Evolutionary conservation across 345 rosid genomes (phyloP), one percentile per base, ranked within the genome.

Genomic region (Firmiana major): DNA sequence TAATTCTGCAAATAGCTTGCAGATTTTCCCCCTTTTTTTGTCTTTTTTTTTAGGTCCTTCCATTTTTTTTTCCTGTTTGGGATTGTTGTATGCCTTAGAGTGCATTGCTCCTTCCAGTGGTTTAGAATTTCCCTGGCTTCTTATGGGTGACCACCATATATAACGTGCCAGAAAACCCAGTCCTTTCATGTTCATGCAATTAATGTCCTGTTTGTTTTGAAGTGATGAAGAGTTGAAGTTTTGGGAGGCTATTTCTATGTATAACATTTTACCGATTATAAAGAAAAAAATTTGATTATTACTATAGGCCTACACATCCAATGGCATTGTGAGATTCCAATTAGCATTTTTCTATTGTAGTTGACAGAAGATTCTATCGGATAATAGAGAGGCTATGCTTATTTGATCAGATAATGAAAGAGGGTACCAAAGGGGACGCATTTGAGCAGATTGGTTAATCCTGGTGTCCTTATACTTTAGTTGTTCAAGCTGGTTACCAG

Each of bases 151-250:
- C 7, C 55, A 68, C 38, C 40, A 24, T 9, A 24, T 46, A 46
- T 67, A 22, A 28, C 22, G 21, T 42, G 3, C 53, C 40, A 0
- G 21, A 69, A 48, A 24, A 22, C 34, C 38, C 1, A 46, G 31
- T 26, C 57, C 9, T 46, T 24, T 15, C 73, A 69, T 69, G 73
- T 69, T 69, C 73, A 46, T 8, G 73, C 36, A 68, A 45, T 46
- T 69, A 26, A 16, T 69, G 26, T 46, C 40, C 57, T 69, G 22
- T 69, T 24, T 46, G 73, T 24, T 45, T 68, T 24, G n/a, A 16
- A 13, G 55, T 68, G 55, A 24, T 68, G 54, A 24, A 67, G 28
- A 22, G 34, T 43, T 67, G 19, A 67, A 21, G 72, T 43, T 45
- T 67, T 55, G 60, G 60, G 11, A 55, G 53, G 19, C 43, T 2